Conservation (phyloP, 1,284 basidiomycete species). For the Cryptococcus floricola region DNA sequence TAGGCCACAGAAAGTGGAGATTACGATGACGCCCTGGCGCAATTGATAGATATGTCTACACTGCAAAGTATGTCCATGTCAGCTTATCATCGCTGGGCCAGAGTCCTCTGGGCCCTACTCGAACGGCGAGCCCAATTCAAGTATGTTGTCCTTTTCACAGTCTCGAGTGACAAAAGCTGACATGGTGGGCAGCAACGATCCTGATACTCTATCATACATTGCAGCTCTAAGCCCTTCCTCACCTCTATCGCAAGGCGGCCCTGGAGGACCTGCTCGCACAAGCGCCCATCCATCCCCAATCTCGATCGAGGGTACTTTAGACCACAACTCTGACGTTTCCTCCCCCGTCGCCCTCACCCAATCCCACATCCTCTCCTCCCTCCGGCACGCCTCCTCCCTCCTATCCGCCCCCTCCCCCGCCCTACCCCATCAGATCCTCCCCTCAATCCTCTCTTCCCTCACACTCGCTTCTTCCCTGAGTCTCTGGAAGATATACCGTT, state of each 20-base stretch:
- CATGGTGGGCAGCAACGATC: constrained; percentile 17
- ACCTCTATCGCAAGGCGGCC: constrained; percentile 3
- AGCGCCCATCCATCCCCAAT: constrained; percentile 7
- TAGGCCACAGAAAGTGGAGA: constrained; percentile 23
- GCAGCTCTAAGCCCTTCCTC: constrained; percentile 16
- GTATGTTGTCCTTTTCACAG: constrained; percentile 11
- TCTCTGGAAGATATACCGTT: constrained; percentile 35
- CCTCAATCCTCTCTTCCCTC: constrained; percentile 28
- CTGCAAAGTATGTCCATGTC: constrained; percentile 22
- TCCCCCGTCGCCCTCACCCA: constrained; percentile 22
- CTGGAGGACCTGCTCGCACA: constrained; percentile 14
- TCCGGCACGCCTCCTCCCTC: constrained; percentile 24
- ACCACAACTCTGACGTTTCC: not conserved
- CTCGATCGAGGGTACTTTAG: not conserved
- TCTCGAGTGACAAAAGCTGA: not conserved
- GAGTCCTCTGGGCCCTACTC: constrained; percentile 34
- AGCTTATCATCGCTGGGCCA: constrained; percentile 37
- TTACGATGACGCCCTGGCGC: constrained; percentile 30
- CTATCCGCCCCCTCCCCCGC: constrained; percentile 21
- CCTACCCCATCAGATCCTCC: constrained; percentile 27
- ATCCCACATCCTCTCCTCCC: constrained; percentile 18
- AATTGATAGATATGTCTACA: constrained; percentile 23
- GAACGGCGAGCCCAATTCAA: constrained; percentile 22
- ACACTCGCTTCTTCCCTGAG: constrained; percentile 31
- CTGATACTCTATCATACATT: constrained; percentile 15